Conservation (phyloP, 208 protist species). For the Naegleria gruberi region DNA sequence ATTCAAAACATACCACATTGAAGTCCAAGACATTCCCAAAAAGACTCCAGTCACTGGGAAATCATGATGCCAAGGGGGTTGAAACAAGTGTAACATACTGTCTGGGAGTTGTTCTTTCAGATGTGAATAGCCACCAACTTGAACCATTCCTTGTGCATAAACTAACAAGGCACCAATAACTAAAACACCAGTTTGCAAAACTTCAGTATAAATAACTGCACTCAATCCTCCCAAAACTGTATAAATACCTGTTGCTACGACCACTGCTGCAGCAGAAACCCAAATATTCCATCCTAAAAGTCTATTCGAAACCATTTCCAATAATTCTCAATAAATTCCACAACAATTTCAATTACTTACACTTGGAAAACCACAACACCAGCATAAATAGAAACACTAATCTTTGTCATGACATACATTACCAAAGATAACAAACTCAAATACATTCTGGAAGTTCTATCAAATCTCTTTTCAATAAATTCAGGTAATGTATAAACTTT, state of each 20-base stretch:
- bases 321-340: no score
- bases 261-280: background rate
- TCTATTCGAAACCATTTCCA: background rate
- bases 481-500: constrained; percentile 19
- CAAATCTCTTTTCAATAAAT: constrained; percentile 27
- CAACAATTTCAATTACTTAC: background rate
- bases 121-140: constrained; percentile 27
- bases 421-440: background rate
- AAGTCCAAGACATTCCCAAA: constrained; percentile 27
- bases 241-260: constrained; percentile 16
- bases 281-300: background rate
- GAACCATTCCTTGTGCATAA: constrained; percentile 23
- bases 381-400: constrained; percentile 16
- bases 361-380: background rate
- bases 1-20: no score
- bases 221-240: constrained; percentile 35
- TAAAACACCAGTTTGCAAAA: constrained; percentile 40
- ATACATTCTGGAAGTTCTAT: background rate
- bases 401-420: constrained; percentile 23
- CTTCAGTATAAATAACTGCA: constrained; percentile 42
- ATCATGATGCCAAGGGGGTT: constrained; percentile 23
- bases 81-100: constrained; percentile 30
- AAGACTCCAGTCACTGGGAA: constrained; percentile 37
- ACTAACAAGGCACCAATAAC: constrained; percentile 29
- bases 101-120: constrained; percentile 31